A percentile compares a stretch with the other conserved stretches of the same genome.
Conservation (phyloP, 2,329 filamentous ascomycete species). For the Pestalotiopsis sp. region DNA sequence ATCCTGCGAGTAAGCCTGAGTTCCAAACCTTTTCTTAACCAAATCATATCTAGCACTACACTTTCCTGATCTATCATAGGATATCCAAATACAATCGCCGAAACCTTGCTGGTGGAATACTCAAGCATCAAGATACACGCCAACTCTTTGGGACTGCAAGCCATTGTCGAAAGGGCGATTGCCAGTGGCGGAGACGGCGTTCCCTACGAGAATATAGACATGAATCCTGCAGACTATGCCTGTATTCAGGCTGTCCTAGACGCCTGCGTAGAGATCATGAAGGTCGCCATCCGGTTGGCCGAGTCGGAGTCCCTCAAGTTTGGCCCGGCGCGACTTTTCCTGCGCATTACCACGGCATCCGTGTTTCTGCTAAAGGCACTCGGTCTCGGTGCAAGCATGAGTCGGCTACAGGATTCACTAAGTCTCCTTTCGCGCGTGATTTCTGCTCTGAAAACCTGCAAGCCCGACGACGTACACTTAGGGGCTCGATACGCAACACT, state of each 20-base stretch:
- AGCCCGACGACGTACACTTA: slow-evolving; percentile 2
- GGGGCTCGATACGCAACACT: neutral
- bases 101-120: neutral
- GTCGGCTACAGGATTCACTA: neutral
- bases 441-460: neutral
- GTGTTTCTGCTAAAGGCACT: slow-evolving; percentile 52
- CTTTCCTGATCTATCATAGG: neutral
- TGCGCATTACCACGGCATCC: slow-evolving; percentile 53
- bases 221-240: neutral
- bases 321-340: neutral
- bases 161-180: neutral
- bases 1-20: neutral
- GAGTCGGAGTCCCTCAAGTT: neutral
- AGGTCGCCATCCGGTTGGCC: neutral
- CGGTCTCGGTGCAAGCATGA: slow-evolving; percentile 10
- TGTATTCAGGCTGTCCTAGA: neutral
- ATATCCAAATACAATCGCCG: neutral
- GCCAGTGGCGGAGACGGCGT: neutral
- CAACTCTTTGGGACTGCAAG: neutral
- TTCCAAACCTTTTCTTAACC: neutral
- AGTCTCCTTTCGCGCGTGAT: neutral
- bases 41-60: neutral
- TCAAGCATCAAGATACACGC: neutral
- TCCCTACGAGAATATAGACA: neutral
- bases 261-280: neutral